Evolutionary conservation across 2,329 filamentous ascomycete genomes (phyloP).

Genomic region (Hypoxylon sp.): DNA sequence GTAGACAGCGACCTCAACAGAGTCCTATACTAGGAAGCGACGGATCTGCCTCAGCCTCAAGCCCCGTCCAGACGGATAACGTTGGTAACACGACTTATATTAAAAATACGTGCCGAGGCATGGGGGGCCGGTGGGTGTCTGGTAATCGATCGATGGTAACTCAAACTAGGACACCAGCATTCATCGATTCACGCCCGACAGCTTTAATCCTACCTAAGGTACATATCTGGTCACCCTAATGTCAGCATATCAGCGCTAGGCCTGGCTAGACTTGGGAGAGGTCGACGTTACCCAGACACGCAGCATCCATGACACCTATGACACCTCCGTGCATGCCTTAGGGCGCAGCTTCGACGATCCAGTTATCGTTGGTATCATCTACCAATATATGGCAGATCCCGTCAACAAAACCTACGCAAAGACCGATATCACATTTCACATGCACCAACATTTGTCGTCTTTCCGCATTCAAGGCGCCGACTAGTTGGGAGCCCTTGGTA

Average conservation of each 20-base stretch:
- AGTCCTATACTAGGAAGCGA: neutral
- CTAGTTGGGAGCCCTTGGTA: neutral
- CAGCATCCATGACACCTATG: neutral
- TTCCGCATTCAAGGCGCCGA: neutral
- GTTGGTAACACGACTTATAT: neutral
- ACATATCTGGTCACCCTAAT: neutral
- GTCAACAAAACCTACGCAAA: neutral
- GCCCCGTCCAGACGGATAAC: neutral
- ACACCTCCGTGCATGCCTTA: neutral
- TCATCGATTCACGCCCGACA: neutral
- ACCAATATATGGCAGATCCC: neutral
- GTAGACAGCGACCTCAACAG: neutral
- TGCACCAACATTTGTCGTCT: neutral
- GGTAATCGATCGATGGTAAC: neutral
- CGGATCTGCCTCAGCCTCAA: constrained; percentile 2
- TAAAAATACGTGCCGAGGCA: neutral
- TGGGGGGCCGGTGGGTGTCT: neutral
- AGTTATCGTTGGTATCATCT: neutral
- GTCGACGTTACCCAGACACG: neutral
- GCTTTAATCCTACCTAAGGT: neutral
- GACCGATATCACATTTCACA: neutral
- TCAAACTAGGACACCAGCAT: neutral
- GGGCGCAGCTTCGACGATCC: neutral
- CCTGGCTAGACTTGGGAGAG: neutral
- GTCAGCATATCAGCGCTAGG: constrained; percentile 3